These are phyloP conservation scores for Haplographium delicatum DNA, from an alignment of 495 filamentous ascomycete species.

Conservation along the genomic window DNA sequence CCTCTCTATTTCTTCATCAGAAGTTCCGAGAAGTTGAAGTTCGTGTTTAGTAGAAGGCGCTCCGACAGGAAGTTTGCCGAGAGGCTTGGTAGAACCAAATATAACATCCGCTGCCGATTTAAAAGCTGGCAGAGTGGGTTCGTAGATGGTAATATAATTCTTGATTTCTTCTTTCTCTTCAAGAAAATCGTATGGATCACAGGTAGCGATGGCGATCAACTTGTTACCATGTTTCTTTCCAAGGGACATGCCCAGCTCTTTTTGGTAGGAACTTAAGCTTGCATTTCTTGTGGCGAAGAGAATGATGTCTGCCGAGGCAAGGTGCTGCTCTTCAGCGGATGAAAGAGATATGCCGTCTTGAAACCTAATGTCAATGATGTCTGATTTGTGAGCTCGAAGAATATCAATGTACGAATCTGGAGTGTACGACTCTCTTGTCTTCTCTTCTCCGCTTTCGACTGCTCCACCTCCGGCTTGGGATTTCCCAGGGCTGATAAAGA, in stretches of 20 bases:
- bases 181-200: constrained; percentile 46
- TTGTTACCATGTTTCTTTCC: constrained; percentile 26
- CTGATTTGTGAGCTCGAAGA: constrained; percentile 24
- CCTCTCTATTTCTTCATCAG: constrained; percentile 29
- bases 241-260: constrained; percentile 31
- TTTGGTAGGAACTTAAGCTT: constrained; percentile 37
- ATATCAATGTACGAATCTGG: constrained; percentile 33
- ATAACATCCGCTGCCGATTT: constrained; percentile 36
- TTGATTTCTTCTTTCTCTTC: constrained; percentile 32
- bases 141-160: constrained; percentile 45
- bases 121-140: constrained; percentile 44
- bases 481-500: constrained; percentile 42
- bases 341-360: constrained; percentile 29
- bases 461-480: constrained; percentile 37
- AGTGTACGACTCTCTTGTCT: constrained; percentile 31
- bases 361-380: constrained; percentile 32
- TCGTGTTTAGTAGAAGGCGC: neutral
- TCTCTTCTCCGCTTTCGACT: constrained; percentile 40
- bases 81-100: constrained; percentile 31
- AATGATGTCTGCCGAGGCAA: constrained; percentile 37
- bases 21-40: constrained; percentile 20
- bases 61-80: constrained; percentile 36
- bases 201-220: constrained; percentile 38
- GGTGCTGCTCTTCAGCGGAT: constrained; percentile 25
- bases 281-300: constrained; percentile 42